Evolutionary conservation across 495 filamentous ascomycete species (phyloP).

Genomic region (Staphylotrichum longicolle): DNA sequence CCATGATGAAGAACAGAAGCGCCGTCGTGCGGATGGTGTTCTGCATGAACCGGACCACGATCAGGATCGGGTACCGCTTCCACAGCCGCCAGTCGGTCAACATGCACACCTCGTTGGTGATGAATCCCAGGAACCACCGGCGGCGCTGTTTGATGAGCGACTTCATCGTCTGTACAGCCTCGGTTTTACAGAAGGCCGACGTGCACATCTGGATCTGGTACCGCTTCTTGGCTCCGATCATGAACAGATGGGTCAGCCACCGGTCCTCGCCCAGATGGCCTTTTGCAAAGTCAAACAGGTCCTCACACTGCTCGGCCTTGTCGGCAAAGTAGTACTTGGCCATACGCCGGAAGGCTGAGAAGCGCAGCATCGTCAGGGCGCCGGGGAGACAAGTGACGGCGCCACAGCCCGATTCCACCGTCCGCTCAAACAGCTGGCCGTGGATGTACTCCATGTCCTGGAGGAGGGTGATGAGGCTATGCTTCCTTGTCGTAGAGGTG

Average conservation of each 20-base stretch:
- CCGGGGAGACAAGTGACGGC: constrained; percentile 94
- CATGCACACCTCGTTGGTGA: constrained; percentile 99
- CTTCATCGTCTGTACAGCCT: constrained; percentile 84
- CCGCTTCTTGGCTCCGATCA: constrained; percentile 90
- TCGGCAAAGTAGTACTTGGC: constrained; percentile 99
- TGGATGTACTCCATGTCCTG: constrained; percentile 99
- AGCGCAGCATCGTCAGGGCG: constrained; percentile 89
- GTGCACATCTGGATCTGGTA: constrained; percentile 98
- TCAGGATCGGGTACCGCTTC: constrained; percentile 87
- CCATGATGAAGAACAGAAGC: constrained; percentile 92
- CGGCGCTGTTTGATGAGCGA: constrained; percentile 93
- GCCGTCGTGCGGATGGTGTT: constrained; percentile 97
- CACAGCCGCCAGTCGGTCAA: constrained; percentile 90
- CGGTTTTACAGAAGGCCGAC: constrained; percentile 96
- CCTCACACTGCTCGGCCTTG: constrained; percentile 92
- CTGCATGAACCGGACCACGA: constrained; percentile 86
- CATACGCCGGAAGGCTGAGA: constrained; percentile 96
- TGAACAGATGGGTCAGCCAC: constrained; percentile 98
- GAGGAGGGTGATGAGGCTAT: constrained; percentile 83
- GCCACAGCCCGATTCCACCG: constrained; percentile 93
- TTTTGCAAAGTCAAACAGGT: constrained; percentile 95
- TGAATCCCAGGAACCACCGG: constrained; percentile 95
- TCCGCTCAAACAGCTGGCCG: constrained; percentile 94
- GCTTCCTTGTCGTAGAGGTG: constrained; percentile 87
- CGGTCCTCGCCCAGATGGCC: constrained; percentile 94